Percentiles rank a stretch among this genome's conserved stretches.
These are phyloP conservation scores for Boletus subcaerulescens DNA, from an alignment of 768 basidiomycete genomes.

Conservation along the genomic window DNA sequence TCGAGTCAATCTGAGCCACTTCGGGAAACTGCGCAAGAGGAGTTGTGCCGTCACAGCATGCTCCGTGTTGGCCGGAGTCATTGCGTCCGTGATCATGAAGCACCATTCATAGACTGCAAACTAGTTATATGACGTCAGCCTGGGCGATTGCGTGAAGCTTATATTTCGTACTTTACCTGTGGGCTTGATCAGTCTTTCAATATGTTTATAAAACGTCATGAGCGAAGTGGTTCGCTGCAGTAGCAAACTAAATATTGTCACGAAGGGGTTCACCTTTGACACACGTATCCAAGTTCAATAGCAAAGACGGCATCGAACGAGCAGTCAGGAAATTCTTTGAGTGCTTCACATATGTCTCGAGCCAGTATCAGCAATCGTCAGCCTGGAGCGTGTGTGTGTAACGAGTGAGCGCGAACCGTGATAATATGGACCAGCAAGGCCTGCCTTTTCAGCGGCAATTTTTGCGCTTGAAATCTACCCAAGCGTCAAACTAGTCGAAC, in stretches of 20 bases:
- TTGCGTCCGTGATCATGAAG: too few species aligned
- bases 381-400: neutral
- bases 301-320: slow-evolving; percentile 9
- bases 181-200: slow-evolving; percentile 6
- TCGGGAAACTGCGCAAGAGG: slow-evolving; percentile 1
- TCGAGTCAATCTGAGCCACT: neutral
- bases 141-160: too few species aligned
- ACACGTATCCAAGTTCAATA: slow-evolving; percentile 8
- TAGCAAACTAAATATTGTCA: too few species aligned
- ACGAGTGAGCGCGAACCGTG: neutral
- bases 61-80: neutral
- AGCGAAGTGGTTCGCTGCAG: neutral
- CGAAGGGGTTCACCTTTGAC: neutral
- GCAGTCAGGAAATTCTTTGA: neutral
- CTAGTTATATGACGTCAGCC: neutral
- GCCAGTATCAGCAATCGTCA: neutral
- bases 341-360: slow-evolving; percentile 1
- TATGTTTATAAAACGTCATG: neutral
- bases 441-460: neutral
- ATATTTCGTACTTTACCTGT: neutral
- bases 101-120: slow-evolving; percentile 8
- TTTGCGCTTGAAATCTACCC: slow-evolving; percentile 1
- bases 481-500: neutral
- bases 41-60: neutral
- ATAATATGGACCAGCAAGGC: neutral